Percentiles rank a stretch among this genome's conserved stretches.
phyloP scores from a whole-genome alignment of 2,329 filamentous ascomycete genomes.

The Aspergillus novoparasiticus region DNA sequence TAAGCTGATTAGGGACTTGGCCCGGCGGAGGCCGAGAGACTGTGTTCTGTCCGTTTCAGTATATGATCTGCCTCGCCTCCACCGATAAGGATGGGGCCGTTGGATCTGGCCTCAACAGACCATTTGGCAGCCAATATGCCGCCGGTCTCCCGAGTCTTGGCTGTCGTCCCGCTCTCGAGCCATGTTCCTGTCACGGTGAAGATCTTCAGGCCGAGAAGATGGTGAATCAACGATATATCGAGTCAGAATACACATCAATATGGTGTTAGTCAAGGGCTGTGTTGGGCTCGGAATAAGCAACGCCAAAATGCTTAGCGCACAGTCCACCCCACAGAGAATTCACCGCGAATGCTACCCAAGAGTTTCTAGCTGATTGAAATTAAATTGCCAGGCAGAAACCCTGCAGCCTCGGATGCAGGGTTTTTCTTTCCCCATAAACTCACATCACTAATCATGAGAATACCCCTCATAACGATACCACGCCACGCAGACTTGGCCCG shows the following conservation, averaged over 20 bases:
- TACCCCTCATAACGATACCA: background rate
- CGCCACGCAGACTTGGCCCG: slow-evolving; percentile 2
- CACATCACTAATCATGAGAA: background rate
- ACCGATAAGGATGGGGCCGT: slow-evolving; percentile 4
- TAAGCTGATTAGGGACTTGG: slow-evolving; percentile 18
- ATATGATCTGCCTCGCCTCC: background rate
- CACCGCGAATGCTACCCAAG: background rate
- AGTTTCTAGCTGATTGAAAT: background rate
- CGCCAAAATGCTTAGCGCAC: slow-evolving; percentile 5
- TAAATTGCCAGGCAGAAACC: slow-evolving; percentile 4
- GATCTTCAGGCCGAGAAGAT: background rate
- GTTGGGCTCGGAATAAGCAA: slow-evolving; percentile 3
- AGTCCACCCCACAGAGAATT: background rate
- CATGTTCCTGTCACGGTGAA: background rate
- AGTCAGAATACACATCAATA: background rate
- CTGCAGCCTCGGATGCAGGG: background rate
- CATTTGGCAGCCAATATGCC: background rate
- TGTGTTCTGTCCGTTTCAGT: background rate
- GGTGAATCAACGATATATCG: background rate
- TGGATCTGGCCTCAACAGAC: background rate
- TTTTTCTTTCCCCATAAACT: background rate
- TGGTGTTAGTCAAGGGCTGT: background rate
- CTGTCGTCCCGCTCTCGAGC: background rate
- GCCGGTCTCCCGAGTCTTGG: slow-evolving; percentile 1
- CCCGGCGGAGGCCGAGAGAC: slow-evolving; percentile 24